Percentiles rank a stretch among this genome's conserved stretches.
Conservation (phyloP, 257 asterid genomes). For the Salvia rosmarinus region DNA sequence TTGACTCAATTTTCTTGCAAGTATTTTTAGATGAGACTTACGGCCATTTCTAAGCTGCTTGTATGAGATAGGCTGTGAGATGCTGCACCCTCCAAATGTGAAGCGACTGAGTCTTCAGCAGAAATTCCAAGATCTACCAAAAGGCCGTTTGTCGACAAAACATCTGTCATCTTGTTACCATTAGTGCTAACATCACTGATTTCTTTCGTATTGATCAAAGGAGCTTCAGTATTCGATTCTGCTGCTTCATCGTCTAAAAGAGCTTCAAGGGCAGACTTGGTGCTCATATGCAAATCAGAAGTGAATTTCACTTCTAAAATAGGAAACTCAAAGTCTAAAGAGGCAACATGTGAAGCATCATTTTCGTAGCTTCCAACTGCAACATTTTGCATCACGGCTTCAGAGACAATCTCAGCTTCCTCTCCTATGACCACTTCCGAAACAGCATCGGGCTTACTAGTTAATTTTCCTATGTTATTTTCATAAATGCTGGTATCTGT, state of each 20-base stretch:
- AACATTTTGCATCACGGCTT: constrained; percentile 27
- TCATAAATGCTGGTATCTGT: constrained; percentile 23
- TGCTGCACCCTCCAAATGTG: constrained; percentile 39
- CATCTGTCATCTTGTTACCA: constrained; percentile 31
- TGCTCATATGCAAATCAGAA: constrained; percentile 32
- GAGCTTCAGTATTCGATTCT: constrained; percentile 35
- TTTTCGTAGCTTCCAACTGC: constrained; percentile 28
- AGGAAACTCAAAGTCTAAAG: constrained; percentile 63
- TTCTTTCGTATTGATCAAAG: constrained; percentile 28
- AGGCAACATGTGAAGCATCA: constrained; percentile 35
- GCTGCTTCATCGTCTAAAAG: constrained; percentile 57
- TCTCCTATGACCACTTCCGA: constrained; percentile 17
- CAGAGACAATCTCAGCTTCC: constrained; percentile 29
- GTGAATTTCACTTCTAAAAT: constrained; percentile 70
- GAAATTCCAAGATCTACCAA: constrained; percentile 49
- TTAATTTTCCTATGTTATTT: constrained; percentile 34
- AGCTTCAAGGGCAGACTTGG: constrained; percentile 57
- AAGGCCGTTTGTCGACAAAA: constrained; percentile 30
- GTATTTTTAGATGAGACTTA: constrained; percentile 12
- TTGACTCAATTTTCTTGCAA: neutral
- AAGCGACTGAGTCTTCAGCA: constrained; percentile 35
- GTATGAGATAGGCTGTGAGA: constrained; percentile 24
- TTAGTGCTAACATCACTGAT: constrained; percentile 28
- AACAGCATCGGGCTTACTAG: constrained; percentile 25
- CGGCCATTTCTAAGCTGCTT: neutral